Conservation (phyloP, 129 eudicot species). For the Erigeron canadensis region DNA sequence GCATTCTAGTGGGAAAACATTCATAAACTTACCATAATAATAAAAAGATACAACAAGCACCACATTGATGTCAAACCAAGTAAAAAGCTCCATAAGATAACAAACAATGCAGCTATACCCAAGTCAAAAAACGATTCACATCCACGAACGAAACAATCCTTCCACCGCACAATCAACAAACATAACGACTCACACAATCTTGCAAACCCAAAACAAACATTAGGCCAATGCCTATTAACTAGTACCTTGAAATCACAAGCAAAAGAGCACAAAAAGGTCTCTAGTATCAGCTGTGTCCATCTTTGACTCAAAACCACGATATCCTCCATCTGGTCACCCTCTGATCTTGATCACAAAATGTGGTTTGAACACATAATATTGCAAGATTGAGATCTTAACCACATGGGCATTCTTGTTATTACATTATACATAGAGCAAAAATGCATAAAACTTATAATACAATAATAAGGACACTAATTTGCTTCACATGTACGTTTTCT, state of each 20-base stretch:
- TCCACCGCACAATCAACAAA: slow-evolving; percentile 55
- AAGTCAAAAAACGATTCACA: slow-evolving; percentile 49
- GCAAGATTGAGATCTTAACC: slow-evolving; percentile 6
- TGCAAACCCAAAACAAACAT: slow-evolving; percentile 62
- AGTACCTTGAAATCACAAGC: slow-evolving; percentile 42
- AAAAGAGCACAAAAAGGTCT: slow-evolving; percentile 45
- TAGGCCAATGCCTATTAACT: slow-evolving; percentile 74
- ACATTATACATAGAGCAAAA: not conserved
- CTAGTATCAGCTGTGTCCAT: slow-evolving; percentile 70
- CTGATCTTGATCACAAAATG: not conserved
- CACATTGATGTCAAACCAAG: slow-evolving; percentile 84
- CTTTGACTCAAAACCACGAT: slow-evolving; percentile 69
- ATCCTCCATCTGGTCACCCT: slow-evolving; percentile 70
- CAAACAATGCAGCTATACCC: slow-evolving; percentile 66
- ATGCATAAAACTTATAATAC: not conserved
- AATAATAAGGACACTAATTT: slow-evolving; percentile 12
- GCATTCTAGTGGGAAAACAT: not conserved
- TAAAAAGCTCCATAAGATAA: slow-evolving; percentile 89
- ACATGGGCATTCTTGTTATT: not conserved
- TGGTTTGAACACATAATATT: not conserved
- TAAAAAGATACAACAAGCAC: slow-evolving; percentile 65
- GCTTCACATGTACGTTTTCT: slow-evolving; percentile 24
- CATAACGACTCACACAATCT: slow-evolving; percentile 42
- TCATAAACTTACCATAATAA: slow-evolving; percentile 63
- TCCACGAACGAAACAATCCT: slow-evolving; percentile 50